phyloP scores from a whole-genome alignment of 176 grass and related monocot species.

The Cenchrus fungigraminus region DNA sequence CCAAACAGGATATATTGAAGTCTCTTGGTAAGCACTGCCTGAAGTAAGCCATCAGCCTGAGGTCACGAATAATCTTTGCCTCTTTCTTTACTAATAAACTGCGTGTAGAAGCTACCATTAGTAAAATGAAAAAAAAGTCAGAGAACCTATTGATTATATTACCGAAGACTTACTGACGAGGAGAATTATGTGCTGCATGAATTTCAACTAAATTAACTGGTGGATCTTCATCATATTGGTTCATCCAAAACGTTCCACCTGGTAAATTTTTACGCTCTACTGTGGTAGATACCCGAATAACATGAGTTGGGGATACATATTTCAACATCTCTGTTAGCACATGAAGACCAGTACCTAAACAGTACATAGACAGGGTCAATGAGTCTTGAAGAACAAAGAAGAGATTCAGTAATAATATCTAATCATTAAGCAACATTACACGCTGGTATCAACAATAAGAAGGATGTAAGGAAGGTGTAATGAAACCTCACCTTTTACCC shows the following conservation, averaged over 20 bases:
- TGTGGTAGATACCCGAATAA: slow-evolving; percentile 57
- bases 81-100: slow-evolving; percentile 65
- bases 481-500: slow-evolving; percentile 71
- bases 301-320: slow-evolving; percentile 61
- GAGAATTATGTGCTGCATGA: slow-evolving; percentile 41
- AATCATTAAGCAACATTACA: slow-evolving; percentile 1
- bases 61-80: slow-evolving; percentile 57
- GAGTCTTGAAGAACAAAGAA: neutral
- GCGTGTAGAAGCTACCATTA: slow-evolving; percentile 31
- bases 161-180: slow-evolving; percentile 49
- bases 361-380: neutral
- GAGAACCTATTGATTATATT: slow-evolving; percentile 13
- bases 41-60: slow-evolving; percentile 70
- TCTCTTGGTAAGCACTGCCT: slow-evolving; percentile 75
- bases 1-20: slow-evolving; percentile 42
- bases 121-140: slow-evolving; percentile 1
- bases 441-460: neutral
- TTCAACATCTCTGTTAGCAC: slow-evolving; percentile 60
- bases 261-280: slow-evolving; percentile 72
- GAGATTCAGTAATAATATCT: neutral
- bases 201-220: slow-evolving; percentile 65
- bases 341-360: slow-evolving; percentile 67
- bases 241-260: slow-evolving; percentile 66
- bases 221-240: slow-evolving; percentile 27
- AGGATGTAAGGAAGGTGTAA: slow-evolving; percentile 16